A percentile compares a stretch with the other conserved stretches of the same genome.
Conservation (phyloP, 495 filamentous ascomycete genomes). For the Aspergillus mulundensis region DNA sequence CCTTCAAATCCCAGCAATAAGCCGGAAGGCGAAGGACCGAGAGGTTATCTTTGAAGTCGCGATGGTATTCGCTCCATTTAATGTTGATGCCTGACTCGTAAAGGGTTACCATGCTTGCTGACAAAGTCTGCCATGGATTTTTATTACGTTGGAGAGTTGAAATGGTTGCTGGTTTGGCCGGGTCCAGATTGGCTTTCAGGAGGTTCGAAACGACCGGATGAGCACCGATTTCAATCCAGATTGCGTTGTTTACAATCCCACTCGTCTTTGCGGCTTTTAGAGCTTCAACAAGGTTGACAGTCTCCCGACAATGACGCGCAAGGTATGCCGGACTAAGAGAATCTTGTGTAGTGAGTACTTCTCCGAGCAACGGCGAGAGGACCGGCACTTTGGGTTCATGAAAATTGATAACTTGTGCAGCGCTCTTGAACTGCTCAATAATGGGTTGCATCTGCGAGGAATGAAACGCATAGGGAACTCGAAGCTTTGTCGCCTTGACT, state of each 20-base stretch:
- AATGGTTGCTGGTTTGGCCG: too few relatives aligned
- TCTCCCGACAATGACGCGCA: neutral
- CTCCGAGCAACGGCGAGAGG: neutral
- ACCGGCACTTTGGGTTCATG: neutral
- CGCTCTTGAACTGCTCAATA: conserved; percentile 39
- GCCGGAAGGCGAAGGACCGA: conserved; percentile 57
- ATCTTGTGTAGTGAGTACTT: neutral
- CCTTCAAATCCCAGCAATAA: conserved; percentile 47
- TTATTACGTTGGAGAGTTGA: too few relatives aligned
- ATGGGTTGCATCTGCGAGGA: conserved; percentile 48
- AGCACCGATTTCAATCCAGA: conserved; percentile 35
- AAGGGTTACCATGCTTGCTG: conserved; percentile 46
- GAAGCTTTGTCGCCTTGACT: conserved; percentile 32
- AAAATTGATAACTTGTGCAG: conserved; percentile 9
- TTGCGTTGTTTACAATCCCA: neutral
- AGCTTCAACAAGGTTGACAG: neutral
- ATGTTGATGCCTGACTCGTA: conserved; percentile 54
- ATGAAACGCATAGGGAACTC: conserved; percentile 50
- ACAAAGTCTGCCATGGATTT: too few relatives aligned
- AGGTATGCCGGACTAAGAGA: too few relatives aligned
- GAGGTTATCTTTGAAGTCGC: conserved; percentile 49
- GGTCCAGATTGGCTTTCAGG: conserved; percentile 45
- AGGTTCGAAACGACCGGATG: conserved; percentile 29
- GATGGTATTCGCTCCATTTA: conserved; percentile 65
- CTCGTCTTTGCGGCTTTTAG: neutral